Evolutionary conservation across 306 rosid genomes (phyloP), one percentile per base, ranked within the genome.

Genomic region (Prunus mira): DNA sequence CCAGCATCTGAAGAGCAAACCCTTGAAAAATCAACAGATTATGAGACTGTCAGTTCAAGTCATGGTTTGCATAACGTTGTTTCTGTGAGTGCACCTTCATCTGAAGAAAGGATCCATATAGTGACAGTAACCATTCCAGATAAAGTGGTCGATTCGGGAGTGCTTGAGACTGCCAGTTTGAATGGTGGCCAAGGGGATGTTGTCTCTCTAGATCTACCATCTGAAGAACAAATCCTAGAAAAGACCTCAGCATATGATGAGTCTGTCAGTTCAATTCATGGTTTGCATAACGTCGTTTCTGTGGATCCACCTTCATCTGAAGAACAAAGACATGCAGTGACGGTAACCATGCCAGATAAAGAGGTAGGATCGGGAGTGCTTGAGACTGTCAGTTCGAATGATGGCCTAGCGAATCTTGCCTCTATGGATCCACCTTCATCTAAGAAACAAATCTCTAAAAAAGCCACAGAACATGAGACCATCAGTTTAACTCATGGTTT

Each of bases 1-100:
- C 75, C 67, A 61, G 77, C 18, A 24, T 74, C 79, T 63, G 82
- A 71, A 28, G 78, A 81, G 69, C 73, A 71, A 82, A 79, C 67
- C 57, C 47, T 75, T 47, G 69, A 19, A 38, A 38, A 38, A 1
- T 38, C 43, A 38, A 38, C 43, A 38, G 43, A 65, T 60, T 76
- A 30, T 6, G 34, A 60, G 65, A 24, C 9, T 24, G 65, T 62
- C 20, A 62, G 67, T 62, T 62, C 67, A 14, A 62, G 20, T 28
- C 9, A 27, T 27, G 67, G 43, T 62, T 27, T 27, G 45, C 19
- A 27, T 28, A 62, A 62, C 0, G 20, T 28, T 62, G 73, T 63
- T 61, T 63, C 65, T 8, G 54, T 38, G 30, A 73, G 68, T 81
- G 60, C 75, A 50, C 81, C 68, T 69, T 50, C 52, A 41, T 73